phyloP scores from a whole-genome alignment of 2,329 filamentous ascomycete genomes.

The Beauveria sp. region DNA sequence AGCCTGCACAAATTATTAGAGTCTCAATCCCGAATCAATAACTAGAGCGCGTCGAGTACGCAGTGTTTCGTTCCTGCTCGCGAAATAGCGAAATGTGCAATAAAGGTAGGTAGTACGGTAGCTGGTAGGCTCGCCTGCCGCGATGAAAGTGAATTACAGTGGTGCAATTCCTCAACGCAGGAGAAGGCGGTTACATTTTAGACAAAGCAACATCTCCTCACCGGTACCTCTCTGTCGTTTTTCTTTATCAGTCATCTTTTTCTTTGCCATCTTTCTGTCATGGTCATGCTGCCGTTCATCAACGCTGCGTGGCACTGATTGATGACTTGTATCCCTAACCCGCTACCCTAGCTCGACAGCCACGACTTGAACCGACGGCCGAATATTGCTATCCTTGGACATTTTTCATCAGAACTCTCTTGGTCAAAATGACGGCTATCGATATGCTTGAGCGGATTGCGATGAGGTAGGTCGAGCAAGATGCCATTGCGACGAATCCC shows the following conservation, averaged over 20 bases:
- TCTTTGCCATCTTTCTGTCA: not conserved
- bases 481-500: not conserved
- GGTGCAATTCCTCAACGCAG: not conserved
- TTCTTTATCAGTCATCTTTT: conserved; percentile 2
- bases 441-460: not conserved
- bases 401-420: not conserved
- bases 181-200: too few relatives aligned
- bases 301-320: not conserved
- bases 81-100: not conserved
- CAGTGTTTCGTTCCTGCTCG: not conserved
- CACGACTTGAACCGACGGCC: not conserved
- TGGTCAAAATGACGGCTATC: not conserved
- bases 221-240: not conserved
- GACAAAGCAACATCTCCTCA: not conserved
- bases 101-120: not conserved
- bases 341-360: not conserved
- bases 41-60: too few relatives aligned
- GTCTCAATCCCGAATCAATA: too few relatives aligned
- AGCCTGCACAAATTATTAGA: too few relatives aligned
- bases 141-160: not conserved
- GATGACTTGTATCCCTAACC: not conserved
- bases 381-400: not conserved
- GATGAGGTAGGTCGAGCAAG: not conserved
- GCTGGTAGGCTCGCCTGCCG: not conserved
- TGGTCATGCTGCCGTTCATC: not conserved